Evolutionary conservation across 208 protist genomes (phyloP).

Genomic region (Vickermania ingenoplastis): DNA sequence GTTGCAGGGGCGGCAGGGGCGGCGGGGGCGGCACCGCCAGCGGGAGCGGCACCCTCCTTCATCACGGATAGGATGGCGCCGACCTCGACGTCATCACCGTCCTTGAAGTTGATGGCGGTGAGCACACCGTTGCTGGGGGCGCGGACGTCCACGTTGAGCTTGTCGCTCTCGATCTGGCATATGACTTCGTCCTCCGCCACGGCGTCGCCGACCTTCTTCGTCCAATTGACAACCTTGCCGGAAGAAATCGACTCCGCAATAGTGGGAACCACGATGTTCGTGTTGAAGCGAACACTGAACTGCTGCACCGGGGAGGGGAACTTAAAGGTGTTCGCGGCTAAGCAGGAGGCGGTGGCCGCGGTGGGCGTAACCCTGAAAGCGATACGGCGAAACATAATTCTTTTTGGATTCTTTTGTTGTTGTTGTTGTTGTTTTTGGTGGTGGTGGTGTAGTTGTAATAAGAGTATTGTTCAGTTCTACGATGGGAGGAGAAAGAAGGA

Average conservation of each 20-base stretch:
- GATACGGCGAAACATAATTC: constrained; percentile 61
- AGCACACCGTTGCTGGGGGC: constrained; percentile 90
- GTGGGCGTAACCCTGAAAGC: constrained; percentile 8
- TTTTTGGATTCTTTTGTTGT: not conserved
- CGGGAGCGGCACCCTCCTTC: constrained; percentile 48
- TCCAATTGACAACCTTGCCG: constrained; percentile 93
- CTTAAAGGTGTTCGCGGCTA: constrained; percentile 8
- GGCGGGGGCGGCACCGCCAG: constrained; percentile 4
- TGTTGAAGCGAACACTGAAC: constrained; percentile 70
- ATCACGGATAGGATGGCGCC: constrained; percentile 82
- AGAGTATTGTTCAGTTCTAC: not conserved
- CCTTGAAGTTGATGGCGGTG: constrained; percentile 81
- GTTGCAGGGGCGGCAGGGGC: constrained; percentile 7
- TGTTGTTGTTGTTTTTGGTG: not conserved
- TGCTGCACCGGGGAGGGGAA: constrained; percentile 8
- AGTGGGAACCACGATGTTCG: constrained; percentile 90
- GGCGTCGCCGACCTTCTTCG: constrained; percentile 92
- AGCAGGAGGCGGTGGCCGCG: not conserved
- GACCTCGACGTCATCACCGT: constrained; percentile 88
- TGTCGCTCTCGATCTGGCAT: constrained; percentile 97
- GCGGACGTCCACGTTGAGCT: constrained; percentile 94
- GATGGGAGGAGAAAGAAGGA: not conserved
- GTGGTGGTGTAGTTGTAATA: not conserved
- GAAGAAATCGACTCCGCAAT: constrained; percentile 98
- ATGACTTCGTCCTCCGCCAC: constrained; percentile 96